Evolutionary conservation across 345 rosid genomes (phyloP), one percentile per base, ranked within the genome.

Genomic region (Syzygium oleosum): DNA sequence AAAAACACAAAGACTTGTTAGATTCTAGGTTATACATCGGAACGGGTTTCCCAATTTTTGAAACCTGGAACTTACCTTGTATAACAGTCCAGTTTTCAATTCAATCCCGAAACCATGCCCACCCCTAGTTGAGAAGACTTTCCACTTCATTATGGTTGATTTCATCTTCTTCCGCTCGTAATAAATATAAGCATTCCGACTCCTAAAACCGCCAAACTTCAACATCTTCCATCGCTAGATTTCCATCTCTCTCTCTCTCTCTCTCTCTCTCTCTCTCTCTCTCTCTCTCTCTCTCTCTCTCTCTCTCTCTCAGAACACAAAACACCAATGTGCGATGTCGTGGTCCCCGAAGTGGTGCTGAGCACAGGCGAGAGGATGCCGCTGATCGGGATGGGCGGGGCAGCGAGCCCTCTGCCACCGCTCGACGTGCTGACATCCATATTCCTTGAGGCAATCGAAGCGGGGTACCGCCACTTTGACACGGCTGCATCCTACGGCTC

Each of bases 391-490:
- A 90, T 92, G 34, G 93, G 90, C 3, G 85, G 88, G 12, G 61
- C 78, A 2, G 43, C 78, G 12, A 31, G 1, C 22, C 21, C 11
- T 65, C 89, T 87, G 11, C 92, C 88, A 11, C 90, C 88, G 41
- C 79, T 88, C 2, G 29, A 84, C 10, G 46, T 61, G 27, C 52
- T 92, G 43, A 90, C 89, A 65, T 22, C 34, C 52, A 85, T 91
- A 5, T 56, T 94, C 29, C 53, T 93, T 0, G 90, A 91, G 3
- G 94, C 95, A 5, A 93, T 95, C 80, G 88, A 86, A 87, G 85
- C 88, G 3, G 96, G 99, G 7, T 94, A 92, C 87, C 90, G 96
- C 51, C 99, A 96, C 85, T 95, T 95, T 22, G 99, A 95, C 87
- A 96, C 96, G 0, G 94, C 99, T 16, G 85, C 92, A 1, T 12